Conservation (phyloP, 495 filamentous ascomycete species). For the Podospora pseudopauciseta region DNA sequence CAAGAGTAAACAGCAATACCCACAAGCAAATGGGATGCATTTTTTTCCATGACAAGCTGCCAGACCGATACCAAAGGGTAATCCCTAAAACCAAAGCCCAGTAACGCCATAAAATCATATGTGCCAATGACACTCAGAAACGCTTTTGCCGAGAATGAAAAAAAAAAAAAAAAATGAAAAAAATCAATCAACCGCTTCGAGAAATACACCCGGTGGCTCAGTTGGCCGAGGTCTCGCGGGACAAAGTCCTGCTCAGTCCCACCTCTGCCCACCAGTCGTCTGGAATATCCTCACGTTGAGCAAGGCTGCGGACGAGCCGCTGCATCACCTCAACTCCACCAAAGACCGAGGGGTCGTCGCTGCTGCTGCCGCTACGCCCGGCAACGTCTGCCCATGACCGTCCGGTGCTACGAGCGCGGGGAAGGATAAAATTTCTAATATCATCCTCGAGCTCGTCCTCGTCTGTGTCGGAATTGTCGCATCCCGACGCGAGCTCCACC, state of each 20-base stretch:
- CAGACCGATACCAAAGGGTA: background rate
- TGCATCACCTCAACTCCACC: slow-evolving; percentile 62
- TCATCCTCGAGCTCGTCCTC: slow-evolving; percentile 36
- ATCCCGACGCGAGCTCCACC: slow-evolving; percentile 37
- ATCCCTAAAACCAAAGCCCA: background rate
- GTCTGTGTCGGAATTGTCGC: slow-evolving; percentile 36
- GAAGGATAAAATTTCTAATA: slow-evolving; percentile 2
- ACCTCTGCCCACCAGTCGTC: slow-evolving; percentile 75
- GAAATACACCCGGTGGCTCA: background rate
- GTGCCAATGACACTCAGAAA: background rate
- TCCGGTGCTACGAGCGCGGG: background rate
- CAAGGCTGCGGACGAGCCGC: slow-evolving; percentile 61
- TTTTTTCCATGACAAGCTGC: background rate
- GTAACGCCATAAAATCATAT: background rate
- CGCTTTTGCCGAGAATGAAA: background rate
- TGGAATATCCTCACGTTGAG: slow-evolving; percentile 64
- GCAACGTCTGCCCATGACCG: slow-evolving; percentile 39
- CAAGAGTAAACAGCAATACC: background rate
- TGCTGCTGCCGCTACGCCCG: slow-evolving; percentile 22
- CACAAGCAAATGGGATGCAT: background rate
- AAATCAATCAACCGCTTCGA: background rate
- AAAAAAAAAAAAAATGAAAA: background rate
- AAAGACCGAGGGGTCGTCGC: slow-evolving; percentile 27
- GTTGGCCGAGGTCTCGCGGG: slow-evolving; percentile 37
- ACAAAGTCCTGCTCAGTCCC: slow-evolving; percentile 59